Base-by-base conservation (phyloP, 805 yeast species). In the Wickerhamomyces queroliae region DNA sequence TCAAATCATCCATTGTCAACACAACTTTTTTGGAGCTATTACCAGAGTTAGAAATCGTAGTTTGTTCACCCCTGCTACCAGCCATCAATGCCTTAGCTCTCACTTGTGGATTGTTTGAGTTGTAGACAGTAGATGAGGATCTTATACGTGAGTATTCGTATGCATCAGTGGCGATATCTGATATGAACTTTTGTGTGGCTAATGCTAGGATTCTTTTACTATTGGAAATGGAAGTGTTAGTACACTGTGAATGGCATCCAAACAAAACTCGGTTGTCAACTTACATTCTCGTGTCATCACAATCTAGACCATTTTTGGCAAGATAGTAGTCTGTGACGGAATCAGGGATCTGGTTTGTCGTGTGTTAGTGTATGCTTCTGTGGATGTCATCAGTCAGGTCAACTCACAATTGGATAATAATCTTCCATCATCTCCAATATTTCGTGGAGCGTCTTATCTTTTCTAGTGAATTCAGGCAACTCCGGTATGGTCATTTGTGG, bases 131-230 rank as follows among this genome's bases (percentile, higher is more conserved):
- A 11, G 88, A 78, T 5, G 86, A 70, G n/a, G 93, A 86, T 46
- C 98, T 74, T 48, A 93, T 93, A 44, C 98, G 70, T 8, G 96
- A 85, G 57, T 88, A 90, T 58, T 93, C 99, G 58, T 88, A 93
- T 0, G 99, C 97, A 56, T 93, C 98, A 13, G 89, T 87, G 2
- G 99, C 96, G 23, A 93, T 81, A 58, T 93, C 99, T 44, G 90
- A 79, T 21, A 93, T 75, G 59, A 93, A 93, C 57, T 93, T 93
- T 55, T 95, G 99, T 0, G 99, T 93, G 1, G 99, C 98, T 41
- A 93, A 67, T 0, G 98, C 97, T 36, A 93, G 67, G 27, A 93
- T 66, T 39, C 98, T 70, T 59, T 89, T 90, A 41, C 55, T 47
- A 19, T 25, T 6, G 9, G n/a, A 16, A 17, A 25, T 23, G n/a